Conservation (phyloP, 2,329 filamentous ascomycete genomes). For the Claviceps purpurea region DNA sequence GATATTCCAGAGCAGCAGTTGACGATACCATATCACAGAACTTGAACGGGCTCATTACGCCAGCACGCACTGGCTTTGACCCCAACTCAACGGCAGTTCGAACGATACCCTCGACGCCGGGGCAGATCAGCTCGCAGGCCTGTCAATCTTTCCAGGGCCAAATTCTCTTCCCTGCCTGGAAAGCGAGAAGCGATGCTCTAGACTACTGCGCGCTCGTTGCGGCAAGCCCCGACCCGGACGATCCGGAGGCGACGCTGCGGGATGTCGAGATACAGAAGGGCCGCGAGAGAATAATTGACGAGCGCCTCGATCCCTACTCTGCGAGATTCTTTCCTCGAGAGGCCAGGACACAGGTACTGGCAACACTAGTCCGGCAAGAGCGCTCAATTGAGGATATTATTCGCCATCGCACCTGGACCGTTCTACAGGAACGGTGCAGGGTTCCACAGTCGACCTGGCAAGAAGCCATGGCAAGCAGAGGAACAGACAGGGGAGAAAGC, state of each 20-base stretch:
- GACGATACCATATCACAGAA: slow-evolving; percentile 92
- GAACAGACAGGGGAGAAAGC: no score
- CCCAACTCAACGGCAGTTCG: slow-evolving; percentile 60
- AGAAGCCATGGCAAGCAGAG: slow-evolving; percentile 46
- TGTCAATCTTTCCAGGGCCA: slow-evolving; percentile 63
- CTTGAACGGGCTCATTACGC: slow-evolving; percentile 76
- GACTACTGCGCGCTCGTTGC: slow-evolving; percentile 85
- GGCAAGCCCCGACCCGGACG: slow-evolving; percentile 72
- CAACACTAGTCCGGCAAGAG: slow-evolving; percentile 60
- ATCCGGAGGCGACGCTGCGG: slow-evolving; percentile 60
- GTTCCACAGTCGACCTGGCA: slow-evolving; percentile 48
- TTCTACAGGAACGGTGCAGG: slow-evolving; percentile 64
- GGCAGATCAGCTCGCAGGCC: slow-evolving; percentile 43
- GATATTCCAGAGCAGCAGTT: slow-evolving; percentile 67
- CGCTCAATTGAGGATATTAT: slow-evolving; percentile 67
- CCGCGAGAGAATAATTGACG: slow-evolving; percentile 65
- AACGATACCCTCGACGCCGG: slow-evolving; percentile 33
- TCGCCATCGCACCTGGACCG: slow-evolving; percentile 65
- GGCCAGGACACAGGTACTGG: slow-evolving; percentile 66
- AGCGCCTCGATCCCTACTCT: slow-evolving; percentile 85
- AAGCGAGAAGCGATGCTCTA: slow-evolving; percentile 66
- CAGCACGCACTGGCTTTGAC: slow-evolving; percentile 60
- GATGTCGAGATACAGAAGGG: slow-evolving; percentile 58
- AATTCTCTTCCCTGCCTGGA: slow-evolving; percentile 82
- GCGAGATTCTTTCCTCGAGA: slow-evolving; percentile 69